phyloP scores from a whole-genome alignment of 495 filamentous ascomycete genomes.

The Penicillium diatomitis region DNA sequence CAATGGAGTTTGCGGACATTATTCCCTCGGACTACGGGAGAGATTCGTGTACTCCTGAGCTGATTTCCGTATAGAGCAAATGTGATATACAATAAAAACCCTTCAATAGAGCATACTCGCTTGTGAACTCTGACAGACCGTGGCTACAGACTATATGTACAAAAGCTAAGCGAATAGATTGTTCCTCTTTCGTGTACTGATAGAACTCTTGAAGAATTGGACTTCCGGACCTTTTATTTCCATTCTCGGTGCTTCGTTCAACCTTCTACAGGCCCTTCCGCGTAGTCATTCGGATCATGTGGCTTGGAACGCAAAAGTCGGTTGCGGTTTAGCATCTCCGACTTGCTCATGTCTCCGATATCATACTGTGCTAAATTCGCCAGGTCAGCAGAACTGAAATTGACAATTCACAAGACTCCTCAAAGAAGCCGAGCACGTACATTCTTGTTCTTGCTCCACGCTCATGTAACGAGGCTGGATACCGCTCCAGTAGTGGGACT shows the following conservation, averaged over 20 bases:
- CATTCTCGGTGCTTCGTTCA: not conserved
- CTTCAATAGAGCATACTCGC: too few relatives aligned
- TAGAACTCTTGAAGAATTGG: not conserved
- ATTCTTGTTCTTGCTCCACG: not conserved
- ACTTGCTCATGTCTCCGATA: slow-evolving; percentile 2
- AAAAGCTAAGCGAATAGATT: not conserved
- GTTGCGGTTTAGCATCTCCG: slow-evolving; percentile 1
- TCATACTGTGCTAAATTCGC: slow-evolving; percentile 5
- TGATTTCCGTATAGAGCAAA: slow-evolving; percentile 8
- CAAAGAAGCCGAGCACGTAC: not conserved
- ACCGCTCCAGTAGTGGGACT: not conserved
- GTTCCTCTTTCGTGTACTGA: not conserved
- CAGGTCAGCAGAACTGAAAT: too few relatives aligned
- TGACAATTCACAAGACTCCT: too few relatives aligned
- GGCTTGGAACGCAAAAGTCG: slow-evolving; percentile 3
- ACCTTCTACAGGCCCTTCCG: slow-evolving; percentile 5
- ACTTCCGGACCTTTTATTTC: not conserved
- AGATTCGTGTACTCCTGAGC: slow-evolving; percentile 72
- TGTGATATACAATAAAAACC: not conserved
- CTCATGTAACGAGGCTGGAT: not conserved
- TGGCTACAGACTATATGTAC: too few relatives aligned
- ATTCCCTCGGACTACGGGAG: slow-evolving; percentile 76
- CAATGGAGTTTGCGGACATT: slow-evolving; percentile 50
- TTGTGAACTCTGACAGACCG: too few relatives aligned
- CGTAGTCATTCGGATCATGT: not conserved